Evolutionary conservation across 768 basidiomycete genomes (phyloP).

Genomic region (Lepiota brunneoincarnata): DNA sequence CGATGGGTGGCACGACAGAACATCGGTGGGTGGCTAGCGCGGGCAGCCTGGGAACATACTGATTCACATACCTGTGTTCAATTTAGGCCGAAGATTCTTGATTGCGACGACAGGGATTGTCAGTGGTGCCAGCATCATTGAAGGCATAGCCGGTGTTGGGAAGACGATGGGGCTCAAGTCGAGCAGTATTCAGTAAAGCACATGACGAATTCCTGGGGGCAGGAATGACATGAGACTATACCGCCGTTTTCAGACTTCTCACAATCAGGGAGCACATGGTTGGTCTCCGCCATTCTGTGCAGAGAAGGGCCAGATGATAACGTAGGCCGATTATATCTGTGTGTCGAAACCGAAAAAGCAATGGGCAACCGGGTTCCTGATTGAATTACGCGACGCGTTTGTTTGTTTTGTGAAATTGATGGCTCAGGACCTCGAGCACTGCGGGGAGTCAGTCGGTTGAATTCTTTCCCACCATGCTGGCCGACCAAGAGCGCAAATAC

Average conservation of each 20-base stretch:
- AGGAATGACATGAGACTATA: conserved; percentile 10
- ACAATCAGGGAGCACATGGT: conserved; percentile 27
- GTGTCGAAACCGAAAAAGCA: conserved; percentile 5
- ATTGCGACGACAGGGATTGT: conserved; percentile 92
- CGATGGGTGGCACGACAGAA: conserved; percentile 89
- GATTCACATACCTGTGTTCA: conserved; percentile 6
- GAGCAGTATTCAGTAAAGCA: conserved; percentile 8
- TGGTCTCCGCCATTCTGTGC: conserved; percentile 20
- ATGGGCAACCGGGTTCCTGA: conserved; percentile 20
- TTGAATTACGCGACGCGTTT: conserved; percentile 47
- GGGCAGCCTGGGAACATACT: conserved; percentile 8
- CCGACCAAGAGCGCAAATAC: too few relatives aligned
- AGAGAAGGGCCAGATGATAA: conserved; percentile 26
- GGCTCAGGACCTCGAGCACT: conserved; percentile 8
- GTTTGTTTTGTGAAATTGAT: conserved; percentile 34
- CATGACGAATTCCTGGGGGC: conserved; percentile 2
- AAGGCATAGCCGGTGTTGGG: conserved; percentile 51
- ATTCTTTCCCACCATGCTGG: too few relatives aligned
- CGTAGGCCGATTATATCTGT: conserved; percentile 15
- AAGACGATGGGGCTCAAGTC: conserved; percentile 16
- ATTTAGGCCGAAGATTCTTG: conserved; percentile 78
- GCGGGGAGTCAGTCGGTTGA: background rate
- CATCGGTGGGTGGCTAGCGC: conserved; percentile 49
- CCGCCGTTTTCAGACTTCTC: conserved; percentile 15
- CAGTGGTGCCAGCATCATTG: conserved; percentile 71